Base-by-base conservation (phyloP, 345 rosid genomes). In the Chamaenerion angustifolium region DNA sequence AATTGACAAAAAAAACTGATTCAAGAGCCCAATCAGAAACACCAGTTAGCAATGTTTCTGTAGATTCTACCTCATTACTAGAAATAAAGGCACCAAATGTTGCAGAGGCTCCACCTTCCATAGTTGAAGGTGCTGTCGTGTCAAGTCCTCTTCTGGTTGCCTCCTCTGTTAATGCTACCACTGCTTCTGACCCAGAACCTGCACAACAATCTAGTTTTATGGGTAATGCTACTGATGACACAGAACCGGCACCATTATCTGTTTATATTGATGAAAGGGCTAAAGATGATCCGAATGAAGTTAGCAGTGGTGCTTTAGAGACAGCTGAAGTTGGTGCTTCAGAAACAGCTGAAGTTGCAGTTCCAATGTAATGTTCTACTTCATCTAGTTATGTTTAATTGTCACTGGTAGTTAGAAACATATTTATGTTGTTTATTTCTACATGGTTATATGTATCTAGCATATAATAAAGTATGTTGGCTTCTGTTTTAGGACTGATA, bases 61-160 rank as follows among this genome's bases (percentile, higher is more conserved):
- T 51, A 52, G 59, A 61, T 63, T 55, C 70, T 64, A 54, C 53
- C 58, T 51, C 70, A 45, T 37, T 57, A 9, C 45, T 52, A 47
- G 66, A 43, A 43, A 61, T 52, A 55, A 72, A 67, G 65, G 66
- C 54, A 64, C 64, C 68, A 45, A 55, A 76, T 41, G 40, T 16
- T 55, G 64, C 60, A 43, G 77, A 77, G 66, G 49, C 65, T 51
- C 47, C 78, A 48, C 56, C 76, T 42, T 54, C 68, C 18, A 40
- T 60, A 51, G 60, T 63, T 56, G 69, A 52, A 42, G 76, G 57
- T 61, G 66, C 64, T 62, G 66, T 71, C 63, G 65, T 71, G 41
- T 78, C 79, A 45, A 80, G 80, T 66, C 85, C 83, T 49, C 67
- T 69, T 59, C 61, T 71, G 37, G 75, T 59, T 40, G 68, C 49